phyloP scores from a whole-genome alignment of 163 green algal genomes.

The Trebouxia gelatinosa region DNA sequence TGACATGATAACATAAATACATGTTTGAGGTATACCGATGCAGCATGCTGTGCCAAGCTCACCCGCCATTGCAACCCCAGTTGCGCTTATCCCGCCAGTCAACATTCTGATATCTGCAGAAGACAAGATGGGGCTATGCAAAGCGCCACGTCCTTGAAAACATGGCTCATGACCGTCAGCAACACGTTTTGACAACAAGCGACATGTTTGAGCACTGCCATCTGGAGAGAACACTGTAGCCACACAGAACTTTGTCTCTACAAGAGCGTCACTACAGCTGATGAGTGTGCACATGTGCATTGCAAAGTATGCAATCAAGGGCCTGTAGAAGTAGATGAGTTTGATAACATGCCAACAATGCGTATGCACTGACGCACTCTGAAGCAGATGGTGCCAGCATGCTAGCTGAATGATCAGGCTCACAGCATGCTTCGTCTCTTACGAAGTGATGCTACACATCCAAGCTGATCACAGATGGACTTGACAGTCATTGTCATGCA shows the following conservation, averaged over 20 bases:
- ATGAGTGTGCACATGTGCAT: background rate
- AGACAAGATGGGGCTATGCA: background rate
- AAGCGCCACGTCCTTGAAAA: background rate
- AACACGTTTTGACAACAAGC: background rate
- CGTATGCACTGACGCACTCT: background rate
- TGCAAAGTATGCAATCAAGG: background rate
- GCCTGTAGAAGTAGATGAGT: background rate
- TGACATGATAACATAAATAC: too few relatives aligned
- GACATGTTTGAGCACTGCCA: background rate
- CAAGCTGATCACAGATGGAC: too few relatives aligned
- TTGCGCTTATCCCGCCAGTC: conserved; percentile 50
- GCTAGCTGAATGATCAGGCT: too few relatives aligned
- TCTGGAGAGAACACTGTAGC: background rate
- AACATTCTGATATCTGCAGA: conserved; percentile 46
- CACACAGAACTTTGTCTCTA: background rate
- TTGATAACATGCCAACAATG: background rate
- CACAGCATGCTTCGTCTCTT: too few relatives aligned
- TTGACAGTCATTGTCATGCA: too few relatives aligned
- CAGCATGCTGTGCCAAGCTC: too few relatives aligned
- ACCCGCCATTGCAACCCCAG: conserved; percentile 54
- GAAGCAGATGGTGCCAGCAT: background rate
- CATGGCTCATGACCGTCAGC: background rate
- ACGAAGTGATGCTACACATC: too few relatives aligned
- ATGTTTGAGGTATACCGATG: too few relatives aligned
- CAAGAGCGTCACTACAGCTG: too few relatives aligned